Evolutionary conservation across 2,329 filamentous ascomycete species (phyloP).

Genomic region (Didymella keratinophila): DNA sequence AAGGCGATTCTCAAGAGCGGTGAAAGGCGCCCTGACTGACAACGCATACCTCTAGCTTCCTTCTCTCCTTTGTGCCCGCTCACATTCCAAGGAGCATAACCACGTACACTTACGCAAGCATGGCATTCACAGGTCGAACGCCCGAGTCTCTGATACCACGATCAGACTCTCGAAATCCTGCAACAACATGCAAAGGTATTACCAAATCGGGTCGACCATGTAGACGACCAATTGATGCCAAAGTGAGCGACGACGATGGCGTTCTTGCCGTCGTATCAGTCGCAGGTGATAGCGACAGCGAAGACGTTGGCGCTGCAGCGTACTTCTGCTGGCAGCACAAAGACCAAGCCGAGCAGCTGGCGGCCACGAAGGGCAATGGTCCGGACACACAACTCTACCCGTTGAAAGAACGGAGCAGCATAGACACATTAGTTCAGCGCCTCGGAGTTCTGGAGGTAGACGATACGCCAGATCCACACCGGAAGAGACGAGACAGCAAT

Average conservation of each 20-base stretch:
- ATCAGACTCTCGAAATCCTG: slow-evolving; percentile 83
- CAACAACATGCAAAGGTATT: slow-evolving; percentile 86
- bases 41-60: neutral
- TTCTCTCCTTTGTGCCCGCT: neutral
- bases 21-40: neutral
- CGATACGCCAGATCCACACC: slow-evolving; percentile 50
- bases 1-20: neutral
- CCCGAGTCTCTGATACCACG: slow-evolving; percentile 82
- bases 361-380: slow-evolving; percentile 28
- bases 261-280: slow-evolving; percentile 54
- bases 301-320: slow-evolving; percentile 64
- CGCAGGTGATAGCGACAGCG: slow-evolving; percentile 54
- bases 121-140: slow-evolving; percentile 58
- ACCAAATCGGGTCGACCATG: slow-evolving; percentile 85
- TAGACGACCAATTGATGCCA: slow-evolving; percentile 71
- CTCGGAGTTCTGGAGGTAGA: slow-evolving; percentile 77
- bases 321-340: slow-evolving; percentile 96
- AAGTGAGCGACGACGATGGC: slow-evolving; percentile 46
- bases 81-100: neutral
- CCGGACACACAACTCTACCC: slow-evolving; percentile 60
- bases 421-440: slow-evolving; percentile 85
- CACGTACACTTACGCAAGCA: slow-evolving; percentile 5
- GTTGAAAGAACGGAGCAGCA: slow-evolving; percentile 73
- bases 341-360: slow-evolving; percentile 71
- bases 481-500: slow-evolving; percentile 37